Evolutionary conservation across 2,329 filamentous ascomycete species (phyloP).

Genomic region (Fusarium paranaense): DNA sequence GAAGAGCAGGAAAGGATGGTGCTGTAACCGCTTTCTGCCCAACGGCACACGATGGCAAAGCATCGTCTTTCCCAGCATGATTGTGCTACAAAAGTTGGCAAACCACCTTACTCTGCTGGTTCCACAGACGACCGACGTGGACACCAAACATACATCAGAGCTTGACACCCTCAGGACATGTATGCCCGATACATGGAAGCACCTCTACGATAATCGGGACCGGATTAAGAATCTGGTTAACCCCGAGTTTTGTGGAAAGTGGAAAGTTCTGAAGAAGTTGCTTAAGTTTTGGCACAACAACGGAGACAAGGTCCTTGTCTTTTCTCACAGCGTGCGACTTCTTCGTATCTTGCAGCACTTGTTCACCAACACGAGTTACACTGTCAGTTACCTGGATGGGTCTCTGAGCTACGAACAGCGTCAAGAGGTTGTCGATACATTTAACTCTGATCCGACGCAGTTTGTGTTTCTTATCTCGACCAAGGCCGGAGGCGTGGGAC

Average conservation of each 20-base stretch:
- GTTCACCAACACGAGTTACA: conserved; percentile 90
- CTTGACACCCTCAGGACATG: conserved; percentile 79
- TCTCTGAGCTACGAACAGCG: conserved; percentile 86
- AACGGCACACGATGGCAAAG: conserved; percentile 77
- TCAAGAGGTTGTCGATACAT: conserved; percentile 84
- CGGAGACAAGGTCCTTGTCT: conserved; percentile 94
- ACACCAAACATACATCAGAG: conserved; percentile 82
- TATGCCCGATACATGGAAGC: conserved; percentile 79
- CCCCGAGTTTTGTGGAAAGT: conserved; percentile 95
- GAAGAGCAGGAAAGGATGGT: conserved; percentile 78
- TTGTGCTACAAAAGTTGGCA: conserved; percentile 85
- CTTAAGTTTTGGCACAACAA: conserved; percentile 90
- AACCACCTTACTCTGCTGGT: conserved; percentile 94
- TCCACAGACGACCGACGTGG: conserved; percentile 71
- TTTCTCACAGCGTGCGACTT: conserved; percentile 90
- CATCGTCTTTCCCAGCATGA: conserved; percentile 87
- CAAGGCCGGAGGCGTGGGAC: conserved; percentile 88
- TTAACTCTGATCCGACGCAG: conserved; percentile 86
- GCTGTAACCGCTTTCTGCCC: conserved; percentile 73
- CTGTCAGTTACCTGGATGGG: conserved; percentile 90
- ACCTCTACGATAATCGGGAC: conserved; percentile 80
- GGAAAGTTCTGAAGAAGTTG: conserved; percentile 89
- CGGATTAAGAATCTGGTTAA: conserved; percentile 85
- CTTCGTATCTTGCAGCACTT: conserved; percentile 86
- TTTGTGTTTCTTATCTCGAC: conserved; percentile 98